Percentiles rank a stretch among this genome's conserved stretches.
phyloP scores from a whole-genome alignment of 768 basidiomycete species.

The Scleroderma citrinum region DNA sequence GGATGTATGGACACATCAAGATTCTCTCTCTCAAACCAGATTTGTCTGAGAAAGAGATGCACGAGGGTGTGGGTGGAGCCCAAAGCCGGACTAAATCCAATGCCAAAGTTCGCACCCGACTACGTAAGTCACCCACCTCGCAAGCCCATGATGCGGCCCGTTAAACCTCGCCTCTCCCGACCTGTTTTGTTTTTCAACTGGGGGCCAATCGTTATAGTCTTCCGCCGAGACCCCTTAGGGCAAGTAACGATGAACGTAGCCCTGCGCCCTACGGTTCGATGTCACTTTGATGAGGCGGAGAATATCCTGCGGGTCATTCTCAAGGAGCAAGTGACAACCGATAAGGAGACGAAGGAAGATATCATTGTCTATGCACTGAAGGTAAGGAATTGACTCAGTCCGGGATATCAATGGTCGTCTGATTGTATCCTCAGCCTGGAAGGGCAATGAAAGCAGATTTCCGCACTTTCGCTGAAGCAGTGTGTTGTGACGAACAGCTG shows the following conservation, averaged over 20 bases:
- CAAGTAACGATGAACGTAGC: slow-evolving; percentile 66
- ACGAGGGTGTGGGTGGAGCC: slow-evolving; percentile 17
- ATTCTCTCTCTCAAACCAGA: slow-evolving; percentile 36
- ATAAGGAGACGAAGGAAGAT: slow-evolving; percentile 28
- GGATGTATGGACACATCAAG: slow-evolving; percentile 57
- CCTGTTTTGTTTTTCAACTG: not conserved
- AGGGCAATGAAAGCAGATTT: slow-evolving; percentile 49
- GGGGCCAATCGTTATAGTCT: slow-evolving; percentile 35
- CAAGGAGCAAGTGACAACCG: slow-evolving; percentile 38
- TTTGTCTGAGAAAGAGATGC: slow-evolving; percentile 23
- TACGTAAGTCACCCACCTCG: slow-evolving; percentile 26
- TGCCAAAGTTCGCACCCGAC: slow-evolving; percentile 19
- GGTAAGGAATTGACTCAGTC: slow-evolving; percentile 30
- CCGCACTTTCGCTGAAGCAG: slow-evolving; percentile 42
- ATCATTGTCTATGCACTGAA: slow-evolving; percentile 61
- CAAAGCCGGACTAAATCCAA: slow-evolving; percentile 5
- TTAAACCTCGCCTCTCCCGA: slow-evolving; percentile 9
- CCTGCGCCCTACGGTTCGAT: slow-evolving; percentile 48
- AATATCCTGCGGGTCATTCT: slow-evolving; percentile 48
- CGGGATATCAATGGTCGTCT: not conserved
- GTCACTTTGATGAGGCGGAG: slow-evolving; percentile 52
- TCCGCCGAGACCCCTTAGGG: slow-evolving; percentile 65
- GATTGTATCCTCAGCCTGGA: slow-evolving; percentile 20
- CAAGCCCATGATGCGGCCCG: slow-evolving; percentile 14
- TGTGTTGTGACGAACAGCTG: slow-evolving; percentile 35